Conservation (phyloP, 1,139 yeast genomes). For the Geotrichum restrictum region DNA sequence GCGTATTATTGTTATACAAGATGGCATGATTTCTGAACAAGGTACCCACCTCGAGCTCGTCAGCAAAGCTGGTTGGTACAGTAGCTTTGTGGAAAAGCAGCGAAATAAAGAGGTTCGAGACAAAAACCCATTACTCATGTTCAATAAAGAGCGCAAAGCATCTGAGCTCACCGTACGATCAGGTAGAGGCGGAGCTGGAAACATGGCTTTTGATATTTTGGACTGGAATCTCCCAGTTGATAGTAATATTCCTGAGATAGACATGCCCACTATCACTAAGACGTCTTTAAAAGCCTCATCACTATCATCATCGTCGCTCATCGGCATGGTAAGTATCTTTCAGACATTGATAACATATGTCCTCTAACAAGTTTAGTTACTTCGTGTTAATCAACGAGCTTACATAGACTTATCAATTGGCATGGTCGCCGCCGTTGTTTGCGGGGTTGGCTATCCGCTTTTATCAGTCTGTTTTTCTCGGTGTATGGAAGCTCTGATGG, state of each 20-base stretch:
- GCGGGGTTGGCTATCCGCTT: constrained; percentile 44
- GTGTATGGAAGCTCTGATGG: constrained; percentile 39
- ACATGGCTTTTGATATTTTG: constrained; percentile 18
- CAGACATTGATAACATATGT: not conserved
- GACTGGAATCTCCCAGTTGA: constrained; percentile 15
- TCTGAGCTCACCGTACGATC: constrained; percentile 13
- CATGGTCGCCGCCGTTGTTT: constrained; percentile 32
- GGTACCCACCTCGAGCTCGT: constrained; percentile 44
- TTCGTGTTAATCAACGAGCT: constrained; percentile 32
- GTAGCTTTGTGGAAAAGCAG: constrained; percentile 40
- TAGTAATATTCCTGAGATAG: constrained; percentile 16
- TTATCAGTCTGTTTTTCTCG: constrained; percentile 42
- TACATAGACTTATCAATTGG: constrained; percentile 36
- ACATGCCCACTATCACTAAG: not conserved
- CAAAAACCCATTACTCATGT: constrained; percentile 20
- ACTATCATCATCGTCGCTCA: constrained; percentile 21
- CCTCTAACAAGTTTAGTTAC: constrained; percentile 19
- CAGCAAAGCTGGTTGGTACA: constrained; percentile 35
- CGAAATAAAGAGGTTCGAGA: constrained; percentile 20
- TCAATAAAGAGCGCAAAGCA: constrained; percentile 14
- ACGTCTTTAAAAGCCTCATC: constrained; percentile 1
- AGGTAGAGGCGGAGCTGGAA: constrained; percentile 10
- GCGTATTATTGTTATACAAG: constrained; percentile 44
- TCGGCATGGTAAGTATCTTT: constrained; percentile 24
- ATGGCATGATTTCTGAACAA: constrained; percentile 43